Percentiles rank a stretch among this genome's conserved stretches.
phyloP scores from a whole-genome alignment of 1,284 basidiomycete genomes.

The Rhodotorula sp. region DNA sequence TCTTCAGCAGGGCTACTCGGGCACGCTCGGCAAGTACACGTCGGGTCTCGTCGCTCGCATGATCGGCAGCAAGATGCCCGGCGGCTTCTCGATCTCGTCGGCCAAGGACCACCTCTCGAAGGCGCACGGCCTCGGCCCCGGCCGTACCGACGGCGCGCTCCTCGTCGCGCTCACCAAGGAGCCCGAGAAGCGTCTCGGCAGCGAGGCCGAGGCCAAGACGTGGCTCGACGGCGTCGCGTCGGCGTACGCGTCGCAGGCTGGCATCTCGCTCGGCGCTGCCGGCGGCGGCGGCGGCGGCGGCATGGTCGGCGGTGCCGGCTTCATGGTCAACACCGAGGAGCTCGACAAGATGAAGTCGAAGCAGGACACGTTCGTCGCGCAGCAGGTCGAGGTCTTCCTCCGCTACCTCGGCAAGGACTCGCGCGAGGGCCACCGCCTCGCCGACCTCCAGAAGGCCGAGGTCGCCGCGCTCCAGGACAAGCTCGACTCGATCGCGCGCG shows the following conservation, averaged over 20 bases:
- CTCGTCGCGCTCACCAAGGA: conserved; percentile 89
- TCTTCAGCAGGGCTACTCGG: conserved; percentile 76
- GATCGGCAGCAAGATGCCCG: conserved; percentile 95
- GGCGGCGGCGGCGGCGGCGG: conserved; percentile 55
- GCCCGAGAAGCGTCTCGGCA: conserved; percentile 87
- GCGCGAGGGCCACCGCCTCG: conserved; percentile 83
- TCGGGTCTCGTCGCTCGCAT: conserved; percentile 86
- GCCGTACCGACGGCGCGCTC: conserved; percentile 83
- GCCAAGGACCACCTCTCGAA: conserved; percentile 87
- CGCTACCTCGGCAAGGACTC: conserved; percentile 93
- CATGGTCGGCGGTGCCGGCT: conserved; percentile 35
- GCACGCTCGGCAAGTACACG: conserved; percentile 88
- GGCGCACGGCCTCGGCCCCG: conserved; percentile 88
- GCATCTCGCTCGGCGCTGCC: conserved; percentile 68
- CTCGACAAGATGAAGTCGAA: conserved; percentile 94
- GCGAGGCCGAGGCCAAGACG: conserved; percentile 87
- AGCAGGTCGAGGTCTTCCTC: conserved; percentile 94
- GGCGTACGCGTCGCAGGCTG: conserved; percentile 82
- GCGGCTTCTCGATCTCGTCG: conserved; percentile 92
- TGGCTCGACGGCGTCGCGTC: conserved; percentile 88
- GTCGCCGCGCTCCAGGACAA: conserved; percentile 74
- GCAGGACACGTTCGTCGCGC: conserved; percentile 86
- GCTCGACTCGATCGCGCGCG: conserved; percentile 81
- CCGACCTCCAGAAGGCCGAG: conserved; percentile 79
- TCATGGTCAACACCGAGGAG: conserved; percentile 93